Evolutionary conservation across 2,329 filamentous ascomycete genomes (phyloP).

Genomic region (Hortaea werneckii): DNA sequence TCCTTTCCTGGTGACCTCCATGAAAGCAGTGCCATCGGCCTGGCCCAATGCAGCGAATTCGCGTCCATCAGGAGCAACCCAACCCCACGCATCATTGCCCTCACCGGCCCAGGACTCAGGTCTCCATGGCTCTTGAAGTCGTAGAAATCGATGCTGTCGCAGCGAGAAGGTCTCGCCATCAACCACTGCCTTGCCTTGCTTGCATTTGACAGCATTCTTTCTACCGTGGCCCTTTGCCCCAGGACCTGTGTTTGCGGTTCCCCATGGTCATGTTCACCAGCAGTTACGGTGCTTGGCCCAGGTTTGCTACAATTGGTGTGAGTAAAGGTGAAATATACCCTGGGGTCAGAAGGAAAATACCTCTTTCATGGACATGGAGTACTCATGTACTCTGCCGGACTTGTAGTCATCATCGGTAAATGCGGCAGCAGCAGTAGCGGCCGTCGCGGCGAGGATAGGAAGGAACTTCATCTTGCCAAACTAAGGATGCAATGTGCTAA

Average conservation of each 20-base stretch:
- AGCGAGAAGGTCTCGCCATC: conserved; percentile 14
- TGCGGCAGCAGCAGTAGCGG: not conserved
- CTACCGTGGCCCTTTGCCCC: not conserved
- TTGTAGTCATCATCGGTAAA: not conserved
- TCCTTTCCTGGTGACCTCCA: conserved; percentile 41
- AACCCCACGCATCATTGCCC: conserved; percentile 43
- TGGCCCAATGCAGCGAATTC: conserved; percentile 48
- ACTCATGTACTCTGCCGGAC: not conserved
- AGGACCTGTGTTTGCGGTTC: not conserved
- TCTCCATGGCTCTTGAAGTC: conserved; percentile 46
- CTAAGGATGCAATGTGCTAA: not conserved
- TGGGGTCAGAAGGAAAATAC: no score
- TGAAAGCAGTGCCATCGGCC: conserved; percentile 45
- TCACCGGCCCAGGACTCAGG: conserved; percentile 36
- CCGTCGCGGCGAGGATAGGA: not conserved
- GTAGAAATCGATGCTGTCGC: conserved; percentile 40
- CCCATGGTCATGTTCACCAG: not conserved
- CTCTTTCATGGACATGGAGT: not conserved
- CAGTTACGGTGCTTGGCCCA: not conserved
- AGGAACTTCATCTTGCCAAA: not conserved
- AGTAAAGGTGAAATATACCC: no score
- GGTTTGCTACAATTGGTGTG: not conserved
- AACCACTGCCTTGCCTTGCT: conserved; percentile 35
- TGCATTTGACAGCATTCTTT: conserved; percentile 24
- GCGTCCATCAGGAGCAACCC: conserved; percentile 42